Conservation (phyloP, 805 yeast species). For the Hanseniaspora vineae region DNA sequence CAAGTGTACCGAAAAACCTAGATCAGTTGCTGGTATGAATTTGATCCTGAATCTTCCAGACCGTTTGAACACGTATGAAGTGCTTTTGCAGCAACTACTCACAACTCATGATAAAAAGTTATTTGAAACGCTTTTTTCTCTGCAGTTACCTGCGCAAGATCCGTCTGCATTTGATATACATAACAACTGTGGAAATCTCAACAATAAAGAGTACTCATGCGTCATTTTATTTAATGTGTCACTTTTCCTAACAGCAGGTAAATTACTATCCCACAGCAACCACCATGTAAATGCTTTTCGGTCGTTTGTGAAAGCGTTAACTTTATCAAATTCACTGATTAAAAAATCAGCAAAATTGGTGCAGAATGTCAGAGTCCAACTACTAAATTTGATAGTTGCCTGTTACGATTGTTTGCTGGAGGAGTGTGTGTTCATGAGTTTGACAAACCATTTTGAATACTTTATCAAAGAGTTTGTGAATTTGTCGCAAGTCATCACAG, state of each 20-base stretch:
- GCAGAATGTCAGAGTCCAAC: conserved; percentile 25
- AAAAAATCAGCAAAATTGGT: conserved; percentile 23
- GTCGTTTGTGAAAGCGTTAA: conserved; percentile 36
- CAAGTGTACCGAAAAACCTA: not conserved
- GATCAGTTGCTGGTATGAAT: not conserved
- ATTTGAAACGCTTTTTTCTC: conserved; percentile 5
- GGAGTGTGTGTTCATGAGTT: conserved; percentile 35
- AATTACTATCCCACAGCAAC: conserved; percentile 9
- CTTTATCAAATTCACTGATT: conserved; percentile 40
- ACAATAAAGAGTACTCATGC: conserved; percentile 13
- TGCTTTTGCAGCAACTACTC: not conserved
- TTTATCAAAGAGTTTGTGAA: conserved; percentile 38
- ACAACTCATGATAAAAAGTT: not conserved
- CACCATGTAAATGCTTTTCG: conserved; percentile 15
- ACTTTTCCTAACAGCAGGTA: conserved; percentile 11
- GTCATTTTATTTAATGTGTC: conserved; percentile 19
- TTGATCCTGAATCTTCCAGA: not conserved
- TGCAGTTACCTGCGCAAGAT: conserved; percentile 8
- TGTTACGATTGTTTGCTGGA: conserved; percentile 30
- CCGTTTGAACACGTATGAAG: not conserved
- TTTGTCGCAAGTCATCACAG: conserved; percentile 21
- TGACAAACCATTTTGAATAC: conserved; percentile 44
- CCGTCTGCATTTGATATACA: conserved; percentile 16
- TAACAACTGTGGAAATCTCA: conserved; percentile 10
- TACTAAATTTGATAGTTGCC: conserved; percentile 24